phyloP scores from a whole-genome alignment of 805 yeast genomes.

The Kockiozyma suomiensis region DNA sequence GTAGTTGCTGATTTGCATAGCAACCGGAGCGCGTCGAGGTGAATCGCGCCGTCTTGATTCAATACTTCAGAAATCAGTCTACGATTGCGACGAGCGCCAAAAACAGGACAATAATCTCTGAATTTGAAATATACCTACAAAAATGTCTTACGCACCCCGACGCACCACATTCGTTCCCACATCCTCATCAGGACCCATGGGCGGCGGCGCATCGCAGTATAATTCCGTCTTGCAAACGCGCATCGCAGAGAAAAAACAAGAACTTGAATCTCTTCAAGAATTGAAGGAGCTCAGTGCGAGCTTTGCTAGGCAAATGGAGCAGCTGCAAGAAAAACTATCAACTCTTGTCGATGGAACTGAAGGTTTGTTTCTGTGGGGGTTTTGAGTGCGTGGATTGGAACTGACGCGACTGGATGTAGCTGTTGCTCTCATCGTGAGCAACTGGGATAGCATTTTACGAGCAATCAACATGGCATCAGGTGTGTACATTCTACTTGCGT shows the following conservation, averaged over 20 bases:
- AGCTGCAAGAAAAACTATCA: constrained; percentile 23
- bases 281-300: constrained; percentile 27
- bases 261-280: constrained; percentile 25
- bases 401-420: constrained; percentile 17
- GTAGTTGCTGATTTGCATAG: not conserved
- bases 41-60: no score
- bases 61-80: not conserved
- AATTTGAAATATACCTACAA: not conserved
- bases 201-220: constrained; percentile 13
- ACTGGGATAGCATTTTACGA: constrained; percentile 32
- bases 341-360: constrained; percentile 32
- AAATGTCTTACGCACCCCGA: constrained; percentile 28
- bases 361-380: constrained; percentile 5
- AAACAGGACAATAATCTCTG: not conserved
- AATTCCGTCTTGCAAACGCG: constrained; percentile 20
- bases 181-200: constrained; percentile 3
- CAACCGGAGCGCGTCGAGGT: not conserved
- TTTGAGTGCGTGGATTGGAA: not conserved
- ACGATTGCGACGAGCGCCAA: not conserved
- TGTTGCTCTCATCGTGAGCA: constrained; percentile 32
- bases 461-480: constrained; percentile 28
- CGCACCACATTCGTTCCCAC: constrained; percentile 30
- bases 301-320: constrained; percentile 28
- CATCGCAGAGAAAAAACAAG: constrained; percentile 29
- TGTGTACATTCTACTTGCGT: not conserved